These are phyloP conservation scores for Antrodiella citrinella DNA, from an alignment of 768 basidiomycete genomes.

Conservation along the genomic window DNA sequence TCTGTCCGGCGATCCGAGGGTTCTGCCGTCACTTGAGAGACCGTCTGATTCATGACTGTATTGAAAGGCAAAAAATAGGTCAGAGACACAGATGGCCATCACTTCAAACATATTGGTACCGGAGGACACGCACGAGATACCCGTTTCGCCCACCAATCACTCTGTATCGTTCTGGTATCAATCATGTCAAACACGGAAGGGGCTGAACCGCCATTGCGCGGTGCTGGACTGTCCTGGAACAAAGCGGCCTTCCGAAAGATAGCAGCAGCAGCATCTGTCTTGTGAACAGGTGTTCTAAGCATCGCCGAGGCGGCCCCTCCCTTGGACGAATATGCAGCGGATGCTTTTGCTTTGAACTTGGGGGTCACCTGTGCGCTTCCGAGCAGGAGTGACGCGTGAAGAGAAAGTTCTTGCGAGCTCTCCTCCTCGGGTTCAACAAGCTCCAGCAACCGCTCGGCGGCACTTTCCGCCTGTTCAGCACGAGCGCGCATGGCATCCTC, in stretches of 20 bases:
- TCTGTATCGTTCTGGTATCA: conserved; percentile 59
- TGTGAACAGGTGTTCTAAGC: conserved; percentile 62
- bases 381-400: conserved; percentile 48
- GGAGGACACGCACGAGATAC: conserved; percentile 49
- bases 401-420: conserved; percentile 37
- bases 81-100: conserved; percentile 2
- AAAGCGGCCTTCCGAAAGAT: conserved; percentile 69
- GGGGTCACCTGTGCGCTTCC: conserved; percentile 19
- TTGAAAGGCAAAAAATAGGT: background rate
- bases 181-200: conserved; percentile 64
- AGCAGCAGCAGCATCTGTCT: conserved; percentile 28
- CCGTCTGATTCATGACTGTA: conserved; percentile 43
- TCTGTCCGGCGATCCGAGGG: conserved; percentile 37
- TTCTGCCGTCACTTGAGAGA: conserved; percentile 32
- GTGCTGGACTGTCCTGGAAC: conserved; percentile 74
- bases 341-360: conserved; percentile 33
- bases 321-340: conserved; percentile 17
- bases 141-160: conserved; percentile 80
- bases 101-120: background rate
- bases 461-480: conserved; percentile 90
- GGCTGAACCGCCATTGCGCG: conserved; percentile 35
- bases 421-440: conserved; percentile 70
- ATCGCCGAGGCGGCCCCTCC: conserved; percentile 6
- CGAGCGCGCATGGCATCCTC: conserved; percentile 83
- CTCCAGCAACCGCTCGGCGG: conserved; percentile 82